These are phyloP conservation scores for Rosa multiflora DNA, from an alignment of 306 rosid genomes.

Conservation along the genomic window DNA sequence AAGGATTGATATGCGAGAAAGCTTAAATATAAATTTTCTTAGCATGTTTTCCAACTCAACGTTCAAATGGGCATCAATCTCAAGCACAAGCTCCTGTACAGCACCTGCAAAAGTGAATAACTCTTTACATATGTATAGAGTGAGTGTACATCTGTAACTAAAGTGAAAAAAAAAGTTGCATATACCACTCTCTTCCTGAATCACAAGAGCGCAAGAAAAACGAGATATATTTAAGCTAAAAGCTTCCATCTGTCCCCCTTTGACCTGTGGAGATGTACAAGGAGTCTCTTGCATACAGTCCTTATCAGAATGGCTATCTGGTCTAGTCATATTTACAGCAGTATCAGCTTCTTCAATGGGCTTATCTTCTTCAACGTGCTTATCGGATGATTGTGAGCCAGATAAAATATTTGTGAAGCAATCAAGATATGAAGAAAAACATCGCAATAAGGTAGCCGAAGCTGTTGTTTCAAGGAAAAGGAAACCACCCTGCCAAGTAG, in stretches of 20 bases:
- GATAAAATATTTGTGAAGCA: constrained; percentile 45
- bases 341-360: constrained; percentile 32
- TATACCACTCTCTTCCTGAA: constrained; percentile 67
- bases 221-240: constrained; percentile 54
- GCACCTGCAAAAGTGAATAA: constrained; percentile 53
- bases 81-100: constrained; percentile 58
- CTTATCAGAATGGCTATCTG: constrained; percentile 22
- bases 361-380: constrained; percentile 32
- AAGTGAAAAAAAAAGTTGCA: constrained; percentile 14
- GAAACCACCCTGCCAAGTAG: constrained; percentile 74
- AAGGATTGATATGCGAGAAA: constrained; percentile 59
- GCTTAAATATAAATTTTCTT: constrained; percentile 47
- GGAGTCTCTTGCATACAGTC: constrained; percentile 38
- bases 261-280: constrained; percentile 39
- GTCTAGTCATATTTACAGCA: constrained; percentile 31
- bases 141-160: not conserved
- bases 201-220: constrained; percentile 50
- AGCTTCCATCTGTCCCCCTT: constrained; percentile 42
- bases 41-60: constrained; percentile 44
- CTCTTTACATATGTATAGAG: constrained; percentile 17
- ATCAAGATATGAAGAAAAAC: constrained; percentile 45
- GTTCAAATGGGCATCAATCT: constrained; percentile 53
- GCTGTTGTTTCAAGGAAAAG: constrained; percentile 66
- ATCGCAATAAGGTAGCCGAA: constrained; percentile 47
- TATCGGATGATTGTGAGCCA: constrained; percentile 31